These are phyloP conservation scores for Colletotrichum somersetense DNA, from an alignment of 2,329 filamentous ascomycete genomes.

Conservation along the genomic window DNA sequence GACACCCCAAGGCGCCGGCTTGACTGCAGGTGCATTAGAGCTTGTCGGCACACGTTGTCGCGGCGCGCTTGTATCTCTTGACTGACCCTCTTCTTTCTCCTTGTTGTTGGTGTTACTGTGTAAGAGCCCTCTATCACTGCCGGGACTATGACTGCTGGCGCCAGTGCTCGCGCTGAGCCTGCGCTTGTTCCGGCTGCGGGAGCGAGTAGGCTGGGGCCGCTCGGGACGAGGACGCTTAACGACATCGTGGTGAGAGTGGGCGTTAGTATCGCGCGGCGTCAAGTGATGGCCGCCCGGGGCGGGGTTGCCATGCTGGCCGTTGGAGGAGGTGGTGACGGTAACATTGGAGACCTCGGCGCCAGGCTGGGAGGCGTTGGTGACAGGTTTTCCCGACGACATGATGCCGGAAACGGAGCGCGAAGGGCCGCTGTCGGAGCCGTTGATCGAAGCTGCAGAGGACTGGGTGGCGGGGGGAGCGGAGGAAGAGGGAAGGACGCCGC, in stretches of 20 bases:
- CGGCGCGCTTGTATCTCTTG: constrained; percentile 37
- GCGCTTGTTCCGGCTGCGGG: constrained; percentile 77
- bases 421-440: constrained; percentile 63
- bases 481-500: constrained; percentile 59
- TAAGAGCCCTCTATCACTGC: constrained; percentile 73
- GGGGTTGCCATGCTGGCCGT: constrained; percentile 51
- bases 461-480: constrained; percentile 69
- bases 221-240: constrained; percentile 50
- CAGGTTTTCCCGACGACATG: constrained; percentile 59
- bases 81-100: constrained; percentile 68
- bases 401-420: constrained; percentile 60
- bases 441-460: constrained; percentile 65
- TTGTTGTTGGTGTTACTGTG: constrained; percentile 50
- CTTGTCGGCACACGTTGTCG: constrained; percentile 38
- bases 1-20: constrained; percentile 71
- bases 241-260: constrained; percentile 56
- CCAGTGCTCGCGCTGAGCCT: constrained; percentile 85
- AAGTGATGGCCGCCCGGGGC: constrained; percentile 61
- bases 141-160: constrained; percentile 85
- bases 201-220: constrained; percentile 65
- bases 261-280: constrained; percentile 54
- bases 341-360: constrained; percentile 65
- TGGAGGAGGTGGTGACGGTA: constrained; percentile 66
- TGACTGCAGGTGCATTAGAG: constrained; percentile 56
- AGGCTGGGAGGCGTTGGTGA: constrained; percentile 57